Evolutionary conservation across 2,329 filamentous ascomycete species (phyloP).

Genomic region (Didymellaceae sp.): DNA sequence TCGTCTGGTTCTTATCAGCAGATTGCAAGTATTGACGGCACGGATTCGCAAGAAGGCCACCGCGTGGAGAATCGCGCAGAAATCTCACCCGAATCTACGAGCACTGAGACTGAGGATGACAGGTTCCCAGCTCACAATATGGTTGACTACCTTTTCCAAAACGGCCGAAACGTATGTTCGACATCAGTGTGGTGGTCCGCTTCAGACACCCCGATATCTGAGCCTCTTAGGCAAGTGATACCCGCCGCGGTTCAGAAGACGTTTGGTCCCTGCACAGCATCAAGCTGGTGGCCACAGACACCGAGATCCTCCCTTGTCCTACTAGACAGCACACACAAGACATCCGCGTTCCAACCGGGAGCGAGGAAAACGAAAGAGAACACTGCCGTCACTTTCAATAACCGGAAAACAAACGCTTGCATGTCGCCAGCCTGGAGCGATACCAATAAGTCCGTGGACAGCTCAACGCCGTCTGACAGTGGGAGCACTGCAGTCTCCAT

Average conservation of each 20-base stretch:
- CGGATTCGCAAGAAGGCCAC: neutral
- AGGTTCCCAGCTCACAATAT: neutral
- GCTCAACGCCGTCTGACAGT: neutral
- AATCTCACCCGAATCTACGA: neutral
- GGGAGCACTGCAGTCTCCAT: neutral
- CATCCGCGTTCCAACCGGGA: slow-evolving; percentile 13
- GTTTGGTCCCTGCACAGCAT: slow-evolving; percentile 12
- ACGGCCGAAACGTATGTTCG: slow-evolving; percentile 30
- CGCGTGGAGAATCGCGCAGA: neutral
- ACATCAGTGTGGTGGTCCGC: slow-evolving; percentile 32
- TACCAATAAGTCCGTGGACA: neutral
- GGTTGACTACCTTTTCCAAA: slow-evolving; percentile 26
- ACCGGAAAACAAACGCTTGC: neutral
- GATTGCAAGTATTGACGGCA: slow-evolving; percentile 12
- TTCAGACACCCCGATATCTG: neutral
- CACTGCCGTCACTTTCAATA: slow-evolving; percentile 1
- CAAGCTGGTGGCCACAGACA: slow-evolving; percentile 24
- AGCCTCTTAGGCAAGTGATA: slow-evolving; percentile 14
- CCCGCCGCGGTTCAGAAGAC: slow-evolving; percentile 7
- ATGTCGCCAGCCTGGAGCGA: slow-evolving; percentile 10
- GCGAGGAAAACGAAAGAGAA: neutral
- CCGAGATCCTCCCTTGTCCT: slow-evolving; percentile 7
- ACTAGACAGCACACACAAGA: slow-evolving; percentile 10
- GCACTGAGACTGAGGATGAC: neutral
- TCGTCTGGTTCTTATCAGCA: slow-evolving; percentile 18